Conservation (phyloP, 345 rosid species). For the Jatropha curcas region DNA sequence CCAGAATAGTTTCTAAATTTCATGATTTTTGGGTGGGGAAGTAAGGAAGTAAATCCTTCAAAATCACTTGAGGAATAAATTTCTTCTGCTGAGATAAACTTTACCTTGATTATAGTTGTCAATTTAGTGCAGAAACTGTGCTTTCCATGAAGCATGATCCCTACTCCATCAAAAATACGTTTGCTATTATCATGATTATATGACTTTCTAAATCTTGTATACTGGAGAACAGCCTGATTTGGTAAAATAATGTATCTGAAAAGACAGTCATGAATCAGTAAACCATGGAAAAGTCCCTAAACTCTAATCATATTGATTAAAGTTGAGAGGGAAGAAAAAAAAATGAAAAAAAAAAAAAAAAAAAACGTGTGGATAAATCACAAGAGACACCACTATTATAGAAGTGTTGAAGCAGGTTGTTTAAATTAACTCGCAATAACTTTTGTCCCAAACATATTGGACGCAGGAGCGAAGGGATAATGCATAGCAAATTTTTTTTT, state of each 20-base stretch:
- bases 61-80: too few relatives aligned
- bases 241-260: conserved; percentile 50
- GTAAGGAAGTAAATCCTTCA: background rate
- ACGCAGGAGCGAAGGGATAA: too few relatives aligned
- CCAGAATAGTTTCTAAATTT: background rate
- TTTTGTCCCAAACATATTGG: too few relatives aligned
- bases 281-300: background rate
- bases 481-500: too few relatives aligned
- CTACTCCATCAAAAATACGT: conserved; percentile 47
- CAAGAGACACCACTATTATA: too few relatives aligned
- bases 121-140: conserved; percentile 51
- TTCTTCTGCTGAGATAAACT: background rate
- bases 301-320: background rate
- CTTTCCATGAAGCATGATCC: conserved; percentile 63
- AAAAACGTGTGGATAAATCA: too few relatives aligned
- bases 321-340: background rate
- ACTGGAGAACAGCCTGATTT: conserved; percentile 25
- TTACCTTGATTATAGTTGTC: conserved; percentile 52
- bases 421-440: too few relatives aligned
- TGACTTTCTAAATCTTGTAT: conserved; percentile 21
- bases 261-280: conserved; percentile 11
- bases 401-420: too few relatives aligned
- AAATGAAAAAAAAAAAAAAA: too few relatives aligned
- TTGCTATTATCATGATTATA: conserved; percentile 5
- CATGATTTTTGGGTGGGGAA: background rate